These are phyloP conservation scores for Ulmus americana DNA, from an alignment of 331 rosid species.

Conservation along the genomic window DNA sequence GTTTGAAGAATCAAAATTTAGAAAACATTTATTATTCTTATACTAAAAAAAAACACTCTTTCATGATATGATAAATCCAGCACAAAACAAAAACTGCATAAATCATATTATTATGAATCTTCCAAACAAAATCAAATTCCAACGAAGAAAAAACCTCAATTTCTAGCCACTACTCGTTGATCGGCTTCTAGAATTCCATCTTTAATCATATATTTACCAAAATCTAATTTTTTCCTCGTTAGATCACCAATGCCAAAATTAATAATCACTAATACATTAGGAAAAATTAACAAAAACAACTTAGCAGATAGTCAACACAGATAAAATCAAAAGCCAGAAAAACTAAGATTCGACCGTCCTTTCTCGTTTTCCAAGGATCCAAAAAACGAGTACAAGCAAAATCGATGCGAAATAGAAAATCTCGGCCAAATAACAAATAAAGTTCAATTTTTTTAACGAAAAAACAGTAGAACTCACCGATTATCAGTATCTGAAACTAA, in stretches of 20 bases:
- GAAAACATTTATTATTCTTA: slow-evolving; percentile 20
- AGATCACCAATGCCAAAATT: not conserved
- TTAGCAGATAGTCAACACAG: not conserved
- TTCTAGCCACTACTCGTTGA: not conserved
- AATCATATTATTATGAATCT: not conserved
- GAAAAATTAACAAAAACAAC: not conserved
- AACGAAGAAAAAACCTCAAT: not conserved
- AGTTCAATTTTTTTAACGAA: not conserved
- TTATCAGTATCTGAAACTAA: slow-evolving; percentile 12
- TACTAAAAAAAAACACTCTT: slow-evolving; percentile 19
- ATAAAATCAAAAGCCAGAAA: not conserved
- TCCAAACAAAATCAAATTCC: not conserved
- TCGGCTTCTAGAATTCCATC: not conserved
- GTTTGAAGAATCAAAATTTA: not conserved
- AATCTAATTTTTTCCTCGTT: not conserved
- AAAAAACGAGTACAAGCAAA: slow-evolving; percentile 1
- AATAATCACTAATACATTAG: not conserved
- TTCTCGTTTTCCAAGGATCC: not conserved
- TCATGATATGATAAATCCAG: slow-evolving; percentile 23
- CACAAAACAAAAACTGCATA: not conserved
- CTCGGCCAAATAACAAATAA: not conserved
- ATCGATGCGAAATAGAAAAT: not conserved
- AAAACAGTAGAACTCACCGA: slow-evolving; percentile 35
- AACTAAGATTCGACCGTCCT: not conserved
- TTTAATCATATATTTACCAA: not conserved